Percentiles rank a stretch among this genome's conserved stretches.
Conservation (phyloP, 1,139 yeast genomes). For the Suhomyces maxii region DNA sequence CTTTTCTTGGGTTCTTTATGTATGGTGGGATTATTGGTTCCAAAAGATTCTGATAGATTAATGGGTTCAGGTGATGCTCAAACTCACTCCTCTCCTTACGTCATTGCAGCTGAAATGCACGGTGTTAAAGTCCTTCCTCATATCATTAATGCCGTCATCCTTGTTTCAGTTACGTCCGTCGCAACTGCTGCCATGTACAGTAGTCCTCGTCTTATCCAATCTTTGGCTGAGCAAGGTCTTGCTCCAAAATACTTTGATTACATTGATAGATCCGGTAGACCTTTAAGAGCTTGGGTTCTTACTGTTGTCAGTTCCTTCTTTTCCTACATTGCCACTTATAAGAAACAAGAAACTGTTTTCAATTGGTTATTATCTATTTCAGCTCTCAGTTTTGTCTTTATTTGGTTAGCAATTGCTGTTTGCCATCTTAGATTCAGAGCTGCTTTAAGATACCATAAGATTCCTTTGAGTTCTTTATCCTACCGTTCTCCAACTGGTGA, state of each 20-base stretch:
- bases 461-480: constrained; percentile 22
- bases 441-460: constrained; percentile 20
- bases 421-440: constrained; percentile 28
- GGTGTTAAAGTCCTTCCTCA: constrained; percentile 26
- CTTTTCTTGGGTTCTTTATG: constrained; percentile 26
- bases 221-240: constrained; percentile 25
- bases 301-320: constrained; percentile 22
- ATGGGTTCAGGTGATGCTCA: constrained; percentile 21
- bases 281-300: constrained; percentile 23
- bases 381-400: constrained; percentile 24
- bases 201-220: constrained; percentile 25
- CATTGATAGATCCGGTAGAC: constrained; percentile 25
- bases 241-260: constrained; percentile 27
- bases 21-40: constrained; percentile 27
- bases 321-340: constrained; percentile 25
- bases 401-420: constrained; percentile 24
- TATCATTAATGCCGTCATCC: constrained; percentile 27
- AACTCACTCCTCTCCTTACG: constrained; percentile 26
- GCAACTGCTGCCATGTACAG: constrained; percentile 32
- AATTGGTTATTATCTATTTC: constrained; percentile 29
- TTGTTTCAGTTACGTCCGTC: constrained; percentile 28
- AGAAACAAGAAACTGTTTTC: constrained; percentile 25
- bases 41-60: constrained; percentile 18
- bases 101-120: constrained; percentile 26
- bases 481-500: constrained; percentile 26